A percentile compares a stretch with the other conserved stretches of the same genome.
phyloP scores from a whole-genome alignment of 352 stramenopile genomes.

The Chrysophaeum taylorii region DNA sequence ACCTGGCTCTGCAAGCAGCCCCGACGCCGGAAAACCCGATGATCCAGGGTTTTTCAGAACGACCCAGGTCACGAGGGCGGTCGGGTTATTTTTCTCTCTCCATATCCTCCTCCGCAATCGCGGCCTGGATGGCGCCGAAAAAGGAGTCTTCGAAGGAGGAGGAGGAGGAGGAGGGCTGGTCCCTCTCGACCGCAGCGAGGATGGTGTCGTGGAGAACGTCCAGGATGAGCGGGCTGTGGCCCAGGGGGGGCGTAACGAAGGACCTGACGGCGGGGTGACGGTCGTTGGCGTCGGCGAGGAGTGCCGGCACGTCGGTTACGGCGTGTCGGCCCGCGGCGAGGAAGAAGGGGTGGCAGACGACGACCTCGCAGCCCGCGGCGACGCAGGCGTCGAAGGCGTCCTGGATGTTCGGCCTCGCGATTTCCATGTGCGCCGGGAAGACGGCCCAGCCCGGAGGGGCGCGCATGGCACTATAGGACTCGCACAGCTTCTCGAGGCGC shows the following conservation, averaged over 20 bases:
- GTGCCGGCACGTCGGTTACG: background rate
- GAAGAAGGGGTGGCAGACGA: conserved; percentile 12
- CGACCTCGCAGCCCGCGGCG: background rate
- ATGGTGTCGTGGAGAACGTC: conserved; percentile 1
- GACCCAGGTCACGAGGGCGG: too few species aligned
- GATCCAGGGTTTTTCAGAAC: too few species aligned
- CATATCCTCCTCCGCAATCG: background rate
- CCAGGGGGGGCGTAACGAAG: background rate
- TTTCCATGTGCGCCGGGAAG: conserved; percentile 6
- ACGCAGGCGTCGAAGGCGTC: conserved; percentile 9
- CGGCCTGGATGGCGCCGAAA: background rate
- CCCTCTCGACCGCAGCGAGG: background rate
- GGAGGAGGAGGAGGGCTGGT: background rate
- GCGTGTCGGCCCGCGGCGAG: background rate
- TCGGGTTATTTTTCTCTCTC: too few species aligned
- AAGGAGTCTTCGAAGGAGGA: background rate
- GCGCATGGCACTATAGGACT: background rate
- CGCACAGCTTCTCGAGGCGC: background rate
- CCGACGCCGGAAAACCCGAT: too few species aligned
- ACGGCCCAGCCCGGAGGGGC: background rate
- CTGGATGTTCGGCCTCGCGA: background rate
- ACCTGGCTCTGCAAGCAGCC: too few species aligned
- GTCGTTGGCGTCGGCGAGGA: background rate
- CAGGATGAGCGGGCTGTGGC: background rate
- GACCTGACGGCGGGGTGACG: background rate